Evolutionary conservation across 805 yeast species (phyloP).

Genomic region (Metschnikowia sp.): DNA sequence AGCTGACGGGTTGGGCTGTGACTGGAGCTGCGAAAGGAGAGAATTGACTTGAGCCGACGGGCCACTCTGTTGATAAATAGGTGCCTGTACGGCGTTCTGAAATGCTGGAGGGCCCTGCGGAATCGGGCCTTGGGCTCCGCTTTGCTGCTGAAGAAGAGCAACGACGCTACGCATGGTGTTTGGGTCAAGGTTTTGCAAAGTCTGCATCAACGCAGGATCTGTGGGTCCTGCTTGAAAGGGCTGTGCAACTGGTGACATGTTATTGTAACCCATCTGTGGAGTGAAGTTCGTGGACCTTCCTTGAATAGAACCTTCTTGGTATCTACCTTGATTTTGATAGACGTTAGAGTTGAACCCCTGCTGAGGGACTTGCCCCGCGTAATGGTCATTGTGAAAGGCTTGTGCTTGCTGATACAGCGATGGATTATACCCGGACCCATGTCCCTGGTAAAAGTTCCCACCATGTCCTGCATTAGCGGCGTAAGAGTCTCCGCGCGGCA

Average conservation of each 20-base stretch:
- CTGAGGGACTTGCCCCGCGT: too few relatives aligned
- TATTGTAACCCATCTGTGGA: not conserved
- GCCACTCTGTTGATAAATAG: slow-evolving; percentile 2
- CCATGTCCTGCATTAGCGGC: not conserved
- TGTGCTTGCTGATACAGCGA: not conserved
- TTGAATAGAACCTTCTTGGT: not conserved
- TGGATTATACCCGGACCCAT: not conserved
- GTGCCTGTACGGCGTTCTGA: not conserved
- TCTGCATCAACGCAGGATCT: slow-evolving; percentile 16
- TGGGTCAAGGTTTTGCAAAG: slow-evolving; percentile 28
- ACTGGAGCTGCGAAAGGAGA: slow-evolving; percentile 11
- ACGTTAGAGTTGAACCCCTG: not conserved
- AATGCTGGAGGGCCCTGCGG: not conserved
- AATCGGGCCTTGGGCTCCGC: not conserved
- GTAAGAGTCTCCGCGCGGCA: not conserved
- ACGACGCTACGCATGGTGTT: slow-evolving; percentile 33
- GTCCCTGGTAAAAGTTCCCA: not conserved
- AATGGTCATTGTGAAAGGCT: too few relatives aligned
- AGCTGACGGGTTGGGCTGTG: slow-evolving; percentile 10
- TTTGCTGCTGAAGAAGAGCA: slow-evolving; percentile 22
- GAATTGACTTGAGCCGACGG: slow-evolving; percentile 13
- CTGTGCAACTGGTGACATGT: not conserved
- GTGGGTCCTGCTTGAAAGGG: not conserved
- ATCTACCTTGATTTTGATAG: not conserved
- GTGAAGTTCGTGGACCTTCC: not conserved